phyloP scores from a whole-genome alignment of 1,139 yeast genomes.

The Trichomonascaceae sp. region DNA sequence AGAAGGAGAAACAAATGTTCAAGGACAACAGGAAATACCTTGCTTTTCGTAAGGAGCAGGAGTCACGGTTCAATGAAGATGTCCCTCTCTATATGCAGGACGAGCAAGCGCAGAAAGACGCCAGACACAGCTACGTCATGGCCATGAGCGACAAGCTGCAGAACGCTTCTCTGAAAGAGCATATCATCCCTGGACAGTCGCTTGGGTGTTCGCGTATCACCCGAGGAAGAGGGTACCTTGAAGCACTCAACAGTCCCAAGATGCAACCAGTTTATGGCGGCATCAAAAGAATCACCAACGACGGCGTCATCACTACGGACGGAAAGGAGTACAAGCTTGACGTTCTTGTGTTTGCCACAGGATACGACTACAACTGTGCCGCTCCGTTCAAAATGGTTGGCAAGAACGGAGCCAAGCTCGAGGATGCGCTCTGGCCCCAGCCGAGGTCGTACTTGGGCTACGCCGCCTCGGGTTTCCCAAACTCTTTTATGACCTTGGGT shows the following conservation, averaged over 20 bases:
- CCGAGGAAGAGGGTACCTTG: conserved; percentile 19
- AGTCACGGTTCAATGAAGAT: background rate
- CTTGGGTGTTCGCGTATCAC: conserved; percentile 21
- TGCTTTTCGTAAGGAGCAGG: conserved; percentile 1
- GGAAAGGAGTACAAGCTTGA: conserved; percentile 17
- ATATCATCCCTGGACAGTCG: conserved; percentile 17
- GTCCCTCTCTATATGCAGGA: conserved; percentile 2
- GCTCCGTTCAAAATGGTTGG: background rate
- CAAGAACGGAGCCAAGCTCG: background rate
- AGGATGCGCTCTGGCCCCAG: background rate
- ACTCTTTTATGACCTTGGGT: background rate
- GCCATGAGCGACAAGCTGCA: conserved; percentile 2
- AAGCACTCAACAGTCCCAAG: conserved; percentile 16
- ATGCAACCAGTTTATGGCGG: conserved; percentile 13
- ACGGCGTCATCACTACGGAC: conserved; percentile 12
- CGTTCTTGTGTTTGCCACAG: conserved; percentile 21
- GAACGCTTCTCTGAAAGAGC: conserved; percentile 11
- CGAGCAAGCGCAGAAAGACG: conserved; percentile 6
- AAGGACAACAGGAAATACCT: conserved; percentile 4
- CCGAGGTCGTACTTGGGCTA: background rate
- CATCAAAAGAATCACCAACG: conserved; percentile 9
- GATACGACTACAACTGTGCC: conserved; percentile 9
- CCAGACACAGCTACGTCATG: conserved; percentile 9
- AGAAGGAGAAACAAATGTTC: conserved; percentile 1
- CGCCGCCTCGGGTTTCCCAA: background rate